Evolutionary conservation across 352 stramenopile genomes (phyloP).

Genomic region (Phytophthora fragariaefolia): DNA sequence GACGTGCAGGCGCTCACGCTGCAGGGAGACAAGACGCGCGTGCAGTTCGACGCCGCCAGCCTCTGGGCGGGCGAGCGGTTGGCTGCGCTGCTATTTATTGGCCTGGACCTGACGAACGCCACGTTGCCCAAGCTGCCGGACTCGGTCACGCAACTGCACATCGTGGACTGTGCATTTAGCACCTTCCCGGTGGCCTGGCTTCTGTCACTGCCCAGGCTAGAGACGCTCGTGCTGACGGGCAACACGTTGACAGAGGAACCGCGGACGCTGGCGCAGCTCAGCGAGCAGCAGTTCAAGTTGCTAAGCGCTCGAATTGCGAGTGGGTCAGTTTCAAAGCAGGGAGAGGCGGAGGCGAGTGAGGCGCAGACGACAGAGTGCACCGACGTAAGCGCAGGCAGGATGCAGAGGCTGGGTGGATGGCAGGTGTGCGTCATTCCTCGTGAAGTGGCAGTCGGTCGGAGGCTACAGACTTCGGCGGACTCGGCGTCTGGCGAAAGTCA

Average conservation of each 20-base stretch:
- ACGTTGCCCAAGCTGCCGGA: conserved; percentile 30
- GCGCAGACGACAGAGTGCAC: conserved; percentile 8
- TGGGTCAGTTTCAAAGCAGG: conserved; percentile 2
- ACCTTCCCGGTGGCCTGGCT: conserved; percentile 24
- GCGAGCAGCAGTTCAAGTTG: conserved; percentile 24
- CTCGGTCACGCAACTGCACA: conserved; percentile 28
- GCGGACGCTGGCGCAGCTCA: conserved; percentile 21
- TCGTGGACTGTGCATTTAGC: conserved; percentile 35
- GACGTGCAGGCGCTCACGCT: conserved; percentile 24
- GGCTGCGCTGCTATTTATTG: conserved; percentile 40
- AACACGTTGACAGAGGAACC: conserved; percentile 16
- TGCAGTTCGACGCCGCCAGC: conserved; percentile 25
- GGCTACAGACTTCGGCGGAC: conserved; percentile 8
- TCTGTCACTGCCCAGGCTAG: conserved; percentile 21
- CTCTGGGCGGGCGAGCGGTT: conserved; percentile 26
- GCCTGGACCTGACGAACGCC: conserved; percentile 36
- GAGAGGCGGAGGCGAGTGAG: neutral
- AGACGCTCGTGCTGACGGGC: conserved; percentile 30
- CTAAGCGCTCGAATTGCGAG: conserved; percentile 14
- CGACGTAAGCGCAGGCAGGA: conserved; percentile 12
- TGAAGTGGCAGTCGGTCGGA: conserved; percentile 16
- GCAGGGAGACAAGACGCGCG: conserved; percentile 23
- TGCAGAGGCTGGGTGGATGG: conserved; percentile 18
- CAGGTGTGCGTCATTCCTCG: conserved; percentile 32
- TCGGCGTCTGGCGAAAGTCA: conserved; percentile 7